Base-by-base conservation (phyloP, 1,139 yeast genomes). In the Geotrichum australiense region DNA sequence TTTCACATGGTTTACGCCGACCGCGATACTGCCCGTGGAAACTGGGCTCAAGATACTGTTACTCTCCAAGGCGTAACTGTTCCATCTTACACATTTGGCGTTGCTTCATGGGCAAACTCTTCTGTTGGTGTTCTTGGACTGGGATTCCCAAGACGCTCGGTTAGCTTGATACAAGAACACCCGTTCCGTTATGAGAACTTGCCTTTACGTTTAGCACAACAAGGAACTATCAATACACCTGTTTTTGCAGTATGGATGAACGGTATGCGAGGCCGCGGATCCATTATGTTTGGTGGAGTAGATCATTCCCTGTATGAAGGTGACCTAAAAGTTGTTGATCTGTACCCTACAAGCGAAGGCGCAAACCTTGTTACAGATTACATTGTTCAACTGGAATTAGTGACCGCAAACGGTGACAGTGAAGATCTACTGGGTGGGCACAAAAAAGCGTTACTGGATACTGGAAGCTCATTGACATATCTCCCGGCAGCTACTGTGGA, bases 161-260 rank as follows among this genome's bases (percentile, higher is more conserved):
- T 41, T 3, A 37, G 43, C 2, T 46, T 70, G 10, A 14, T 24
- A n/a, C 41, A 44, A 30, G 42, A 41, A 18, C 38, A 40, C 12
- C 53, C 57, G 1, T 46, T 42, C 31, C 47, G 46, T 2, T 62
- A 71, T 52, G 55, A 57, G 35, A 72, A 71, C 51, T 53, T 73
- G 16, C 80, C 80, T 11, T 48, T 64, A 18, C 63, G 66, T 40
- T 59, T 77, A 63, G 68, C 64, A 52, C 54, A 61, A 37, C 54
- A 70, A 40, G 81, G 80, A 1, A 47, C 65, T 25, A 78, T 77
- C 48, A 54, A 65, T 35, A 65, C 69, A 38, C 63, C 61, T 30
- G 69, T 74, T 10, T 78, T 73, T 56, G 74, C 83, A 4, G 61
- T 79, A 37, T 76, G 71, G 58, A 66, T 78, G 48, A 66, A 69